Percentiles rank a stretch among this genome's conserved stretches.
These are phyloP conservation scores for Suillus brevipes DNA, from an alignment of 768 basidiomycete species.

Conservation along the genomic window DNA sequence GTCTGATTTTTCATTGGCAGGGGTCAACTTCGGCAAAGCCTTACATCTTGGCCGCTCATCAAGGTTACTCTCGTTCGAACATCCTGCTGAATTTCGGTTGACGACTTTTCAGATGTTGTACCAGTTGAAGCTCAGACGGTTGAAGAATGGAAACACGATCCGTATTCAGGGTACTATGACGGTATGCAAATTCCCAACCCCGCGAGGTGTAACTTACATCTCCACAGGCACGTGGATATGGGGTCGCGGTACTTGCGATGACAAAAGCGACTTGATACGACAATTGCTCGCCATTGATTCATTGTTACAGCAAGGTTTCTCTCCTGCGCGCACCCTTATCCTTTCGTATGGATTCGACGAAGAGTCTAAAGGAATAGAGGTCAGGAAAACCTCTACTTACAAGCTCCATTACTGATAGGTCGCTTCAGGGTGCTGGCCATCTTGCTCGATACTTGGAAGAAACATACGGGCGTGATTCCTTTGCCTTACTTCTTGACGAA, in stretches of 20 bases:
- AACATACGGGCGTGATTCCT: constrained; percentile 64
- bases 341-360: constrained; percentile 54
- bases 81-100: background rate
- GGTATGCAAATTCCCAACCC: constrained; percentile 28
- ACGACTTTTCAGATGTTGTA: constrained; percentile 52
- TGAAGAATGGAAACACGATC: constrained; percentile 55
- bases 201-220: background rate
- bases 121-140: constrained; percentile 56
- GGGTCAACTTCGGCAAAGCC: constrained; percentile 54
- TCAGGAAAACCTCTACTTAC: constrained; percentile 16
- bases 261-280: constrained; percentile 66
- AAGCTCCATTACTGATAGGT: background rate
- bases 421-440: constrained; percentile 47
- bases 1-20: constrained; percentile 55
- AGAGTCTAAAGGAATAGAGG: constrained; percentile 50
- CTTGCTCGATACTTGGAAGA: constrained; percentile 49
- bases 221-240: constrained; percentile 58
- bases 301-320: constrained; percentile 45
- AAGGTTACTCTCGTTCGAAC: constrained; percentile 30
- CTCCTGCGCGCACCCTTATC: constrained; percentile 43
- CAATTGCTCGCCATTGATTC: constrained; percentile 50
- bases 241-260: constrained; percentile 75
- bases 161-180: constrained; percentile 60
- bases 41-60: constrained; percentile 50
- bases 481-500: constrained; percentile 83